phyloP scores from a whole-genome alignment of 2,329 filamentous ascomycete genomes.

The Chaetomium strumarium region DNA sequence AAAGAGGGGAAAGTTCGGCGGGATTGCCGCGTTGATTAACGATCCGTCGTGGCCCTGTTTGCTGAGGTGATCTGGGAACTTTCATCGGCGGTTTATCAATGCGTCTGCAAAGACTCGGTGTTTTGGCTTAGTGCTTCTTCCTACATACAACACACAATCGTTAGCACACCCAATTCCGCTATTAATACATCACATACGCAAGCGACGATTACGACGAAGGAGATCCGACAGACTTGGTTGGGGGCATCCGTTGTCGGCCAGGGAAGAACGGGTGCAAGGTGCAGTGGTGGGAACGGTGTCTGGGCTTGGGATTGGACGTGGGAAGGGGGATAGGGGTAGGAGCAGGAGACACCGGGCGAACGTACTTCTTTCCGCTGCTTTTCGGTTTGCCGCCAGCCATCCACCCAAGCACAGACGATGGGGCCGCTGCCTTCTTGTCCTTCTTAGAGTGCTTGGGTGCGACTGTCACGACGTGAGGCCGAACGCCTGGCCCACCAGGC shows the following conservation, averaged over 20 bases:
- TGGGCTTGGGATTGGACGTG: background rate
- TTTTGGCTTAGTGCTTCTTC: slow-evolving; percentile 15
- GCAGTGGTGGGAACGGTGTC: background rate
- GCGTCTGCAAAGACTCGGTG: background rate
- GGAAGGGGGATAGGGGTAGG: background rate
- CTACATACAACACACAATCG: background rate
- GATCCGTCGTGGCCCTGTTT: too few relatives aligned
- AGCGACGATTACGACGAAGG: background rate
- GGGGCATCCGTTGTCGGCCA: background rate
- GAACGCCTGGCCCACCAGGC: background rate
- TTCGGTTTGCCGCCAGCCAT: slow-evolving; percentile 29
- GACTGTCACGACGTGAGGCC: slow-evolving; percentile 26
- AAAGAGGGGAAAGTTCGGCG: background rate
- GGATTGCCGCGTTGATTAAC: background rate
- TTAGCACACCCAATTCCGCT: slow-evolving; percentile 4
- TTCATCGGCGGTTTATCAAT: background rate
- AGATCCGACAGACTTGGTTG: slow-evolving; percentile 6
- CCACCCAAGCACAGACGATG: slow-evolving; percentile 31
- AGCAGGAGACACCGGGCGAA: slow-evolving; percentile 10
- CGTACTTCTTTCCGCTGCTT: slow-evolving; percentile 31
- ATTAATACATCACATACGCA: background rate
- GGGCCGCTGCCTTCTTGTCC: slow-evolving; percentile 15
- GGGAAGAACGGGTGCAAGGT: slow-evolving; percentile 2
- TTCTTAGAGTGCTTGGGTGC: slow-evolving; percentile 25
- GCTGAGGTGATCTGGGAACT: background rate